Evolutionary conservation across 139 green algal species (phyloP).

Genomic region (Tetradesmus lagerheimii): DNA sequence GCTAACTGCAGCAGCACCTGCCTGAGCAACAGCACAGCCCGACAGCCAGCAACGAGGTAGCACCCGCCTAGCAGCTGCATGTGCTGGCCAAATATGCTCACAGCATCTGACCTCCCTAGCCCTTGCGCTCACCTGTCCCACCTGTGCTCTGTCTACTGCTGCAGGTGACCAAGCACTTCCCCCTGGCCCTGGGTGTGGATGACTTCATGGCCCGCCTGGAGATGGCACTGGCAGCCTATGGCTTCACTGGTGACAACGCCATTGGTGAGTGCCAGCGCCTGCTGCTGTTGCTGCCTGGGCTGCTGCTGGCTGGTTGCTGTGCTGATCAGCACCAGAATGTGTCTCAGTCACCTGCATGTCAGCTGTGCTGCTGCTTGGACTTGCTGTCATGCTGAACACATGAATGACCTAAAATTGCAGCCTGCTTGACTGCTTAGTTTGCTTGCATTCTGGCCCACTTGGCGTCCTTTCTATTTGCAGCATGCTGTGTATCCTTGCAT

Average conservation of each 20-base stretch:
- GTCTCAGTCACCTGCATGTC: too few relatives aligned
- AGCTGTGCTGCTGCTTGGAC: too few relatives aligned
- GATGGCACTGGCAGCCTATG: conserved; percentile 74
- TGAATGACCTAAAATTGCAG: too few relatives aligned
- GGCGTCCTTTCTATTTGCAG: too few relatives aligned
- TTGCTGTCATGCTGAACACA: too few relatives aligned
- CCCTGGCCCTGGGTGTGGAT: conserved; percentile 76
- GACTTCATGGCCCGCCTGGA: conserved; percentile 83
- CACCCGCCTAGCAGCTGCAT: too few relatives aligned
- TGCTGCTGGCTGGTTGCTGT: background rate
- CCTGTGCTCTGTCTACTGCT: background rate
- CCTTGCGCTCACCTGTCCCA: background rate
- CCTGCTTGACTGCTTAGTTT: too few relatives aligned
- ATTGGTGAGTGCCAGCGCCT: conserved; percentile 67
- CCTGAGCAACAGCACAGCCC: background rate
- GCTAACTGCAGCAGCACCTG: background rate
- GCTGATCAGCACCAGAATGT: background rate
- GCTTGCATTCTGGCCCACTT: too few relatives aligned
- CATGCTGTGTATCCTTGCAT: too few relatives aligned
- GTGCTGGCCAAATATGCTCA: background rate
- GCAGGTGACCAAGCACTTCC: conserved; percentile 69
- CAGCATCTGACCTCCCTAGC: background rate
- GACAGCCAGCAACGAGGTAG: background rate
- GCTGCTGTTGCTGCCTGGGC: background rate
- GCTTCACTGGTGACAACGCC: conserved; percentile 85